Evolutionary conservation across 164 flowering plant species (phyloP).

Genomic region (Magnolia officinalis): DNA sequence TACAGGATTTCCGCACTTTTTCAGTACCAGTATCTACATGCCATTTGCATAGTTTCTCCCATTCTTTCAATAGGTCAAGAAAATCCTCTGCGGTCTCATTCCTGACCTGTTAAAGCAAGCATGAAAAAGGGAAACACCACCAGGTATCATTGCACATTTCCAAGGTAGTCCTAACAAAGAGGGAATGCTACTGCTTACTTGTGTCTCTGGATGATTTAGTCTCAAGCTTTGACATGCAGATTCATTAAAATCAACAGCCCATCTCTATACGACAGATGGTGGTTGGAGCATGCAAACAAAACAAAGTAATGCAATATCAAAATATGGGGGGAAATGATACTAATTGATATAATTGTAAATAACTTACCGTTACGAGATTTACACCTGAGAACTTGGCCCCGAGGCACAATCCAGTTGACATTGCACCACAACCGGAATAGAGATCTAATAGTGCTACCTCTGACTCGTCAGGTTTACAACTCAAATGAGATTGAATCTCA

Average conservation of each 20-base stretch:
- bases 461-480: slow-evolving; percentile 22
- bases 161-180: neutral
- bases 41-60: slow-evolving; percentile 66
- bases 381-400: slow-evolving; percentile 67
- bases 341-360: neutral
- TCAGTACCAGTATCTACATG: slow-evolving; percentile 23
- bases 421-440: slow-evolving; percentile 72
- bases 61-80: slow-evolving; percentile 65
- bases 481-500: slow-evolving; percentile 13
- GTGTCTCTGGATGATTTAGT: slow-evolving; percentile 77
- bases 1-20: slow-evolving; percentile 14
- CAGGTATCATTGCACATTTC: neutral
- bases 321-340: neutral
- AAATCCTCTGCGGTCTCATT: slow-evolving; percentile 87
- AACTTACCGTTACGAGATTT: slow-evolving; percentile 66
- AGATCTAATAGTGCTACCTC: slow-evolving; percentile 61
- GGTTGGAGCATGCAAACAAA: slow-evolving; percentile 1
- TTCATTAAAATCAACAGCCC: slow-evolving; percentile 71
- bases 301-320: neutral
- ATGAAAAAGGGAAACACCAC: neutral
- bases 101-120: slow-evolving; percentile 50
- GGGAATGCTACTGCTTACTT: slow-evolving; percentile 35
- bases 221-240: slow-evolving; percentile 79
- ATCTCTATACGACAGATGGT: slow-evolving; percentile 41
- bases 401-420: slow-evolving; percentile 89